These are phyloP conservation scores for Viola pubescens DNA, from an alignment of 441 rosid species.

Conservation along the genomic window DNA sequence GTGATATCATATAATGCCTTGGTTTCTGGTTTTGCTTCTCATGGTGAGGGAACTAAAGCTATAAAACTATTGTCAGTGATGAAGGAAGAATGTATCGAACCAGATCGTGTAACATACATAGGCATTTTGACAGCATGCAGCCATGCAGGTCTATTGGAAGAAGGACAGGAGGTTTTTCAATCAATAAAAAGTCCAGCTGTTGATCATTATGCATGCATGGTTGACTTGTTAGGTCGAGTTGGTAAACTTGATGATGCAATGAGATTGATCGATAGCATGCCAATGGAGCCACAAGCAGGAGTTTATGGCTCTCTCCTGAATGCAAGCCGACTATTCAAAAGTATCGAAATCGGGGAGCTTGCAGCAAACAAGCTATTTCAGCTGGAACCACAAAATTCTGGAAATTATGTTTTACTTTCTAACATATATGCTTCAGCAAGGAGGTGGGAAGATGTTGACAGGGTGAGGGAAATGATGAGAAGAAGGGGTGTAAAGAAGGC, in stretches of 20 bases:
- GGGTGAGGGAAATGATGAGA: conserved; percentile 36
- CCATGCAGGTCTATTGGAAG: conserved; percentile 50
- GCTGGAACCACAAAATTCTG: conserved; percentile 54
- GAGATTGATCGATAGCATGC: conserved; percentile 42
- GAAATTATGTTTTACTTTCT: conserved; percentile 47
- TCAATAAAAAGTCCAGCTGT: conserved; percentile 40
- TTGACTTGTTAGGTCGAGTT: conserved; percentile 43
- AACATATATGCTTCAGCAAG: conserved; percentile 54
- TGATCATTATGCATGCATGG: conserved; percentile 53
- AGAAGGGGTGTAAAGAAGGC: conserved; percentile 32
- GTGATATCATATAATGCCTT: conserved; percentile 63
- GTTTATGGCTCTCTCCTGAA: conserved; percentile 64
- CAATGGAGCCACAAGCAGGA: conserved; percentile 48
- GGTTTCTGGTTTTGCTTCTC: conserved; percentile 58
- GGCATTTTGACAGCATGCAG: conserved; percentile 34
- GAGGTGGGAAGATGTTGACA: conserved; percentile 44
- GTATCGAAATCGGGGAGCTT: conserved; percentile 33
- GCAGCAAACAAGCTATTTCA: conserved; percentile 51
- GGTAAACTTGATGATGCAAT: conserved; percentile 47
- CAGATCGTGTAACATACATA: too few species aligned
- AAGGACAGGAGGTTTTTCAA: conserved; percentile 36
- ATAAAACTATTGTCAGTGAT: conserved; percentile 33
- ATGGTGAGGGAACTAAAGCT: conserved; percentile 46
- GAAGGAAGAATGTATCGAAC: conserved; percentile 30
- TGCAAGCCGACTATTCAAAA: conserved; percentile 43